These are phyloP conservation scores for Ophiostoma angusticollis DNA, from an alignment of 2,329 filamentous ascomycete genomes.

Conservation along the genomic window DNA sequence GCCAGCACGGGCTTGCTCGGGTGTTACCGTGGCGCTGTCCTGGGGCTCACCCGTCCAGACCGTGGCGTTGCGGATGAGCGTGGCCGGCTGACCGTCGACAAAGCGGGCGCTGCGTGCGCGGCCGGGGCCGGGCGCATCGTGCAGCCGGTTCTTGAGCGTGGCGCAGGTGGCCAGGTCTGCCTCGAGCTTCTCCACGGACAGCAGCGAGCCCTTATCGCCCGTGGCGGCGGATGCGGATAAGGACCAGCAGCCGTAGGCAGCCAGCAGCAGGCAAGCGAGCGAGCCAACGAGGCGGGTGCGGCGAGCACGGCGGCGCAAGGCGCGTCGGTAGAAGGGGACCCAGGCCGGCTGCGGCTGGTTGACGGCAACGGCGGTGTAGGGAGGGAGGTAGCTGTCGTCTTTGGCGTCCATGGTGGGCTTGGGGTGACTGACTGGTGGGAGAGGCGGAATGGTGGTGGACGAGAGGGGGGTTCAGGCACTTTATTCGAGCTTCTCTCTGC, in stretches of 20 bases:
- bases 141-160: constrained; percentile 39
- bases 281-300: constrained; percentile 30
- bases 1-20: constrained; percentile 41
- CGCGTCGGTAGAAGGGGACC: constrained; percentile 1
- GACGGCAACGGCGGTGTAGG: constrained; percentile 24
- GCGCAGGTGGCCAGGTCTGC: constrained; percentile 43
- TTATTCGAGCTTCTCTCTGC: too few relatives aligned
- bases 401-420: constrained; percentile 24
- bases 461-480: too few relatives aligned
- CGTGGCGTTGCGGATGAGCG: constrained; percentile 52
- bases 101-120: constrained; percentile 49
- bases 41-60: constrained; percentile 52
- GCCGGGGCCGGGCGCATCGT: constrained; percentile 41
- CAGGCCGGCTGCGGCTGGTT: constrained; percentile 2
- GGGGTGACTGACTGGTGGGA: background rate
- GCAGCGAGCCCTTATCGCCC: constrained; percentile 4
- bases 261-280: constrained; percentile 33
- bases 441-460: too few relatives aligned
- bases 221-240: constrained; percentile 19
- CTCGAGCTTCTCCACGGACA: constrained; percentile 41
- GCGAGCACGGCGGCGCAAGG: constrained; percentile 27
- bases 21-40: constrained; percentile 28
- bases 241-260: constrained; percentile 31
- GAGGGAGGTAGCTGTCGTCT: constrained; percentile 27
- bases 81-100: constrained; percentile 43